A percentile compares a stretch with the other conserved stretches of the same genome.
phyloP scores from a whole-genome alignment of 306 rosid genomes.

The Vicia villosa region DNA sequence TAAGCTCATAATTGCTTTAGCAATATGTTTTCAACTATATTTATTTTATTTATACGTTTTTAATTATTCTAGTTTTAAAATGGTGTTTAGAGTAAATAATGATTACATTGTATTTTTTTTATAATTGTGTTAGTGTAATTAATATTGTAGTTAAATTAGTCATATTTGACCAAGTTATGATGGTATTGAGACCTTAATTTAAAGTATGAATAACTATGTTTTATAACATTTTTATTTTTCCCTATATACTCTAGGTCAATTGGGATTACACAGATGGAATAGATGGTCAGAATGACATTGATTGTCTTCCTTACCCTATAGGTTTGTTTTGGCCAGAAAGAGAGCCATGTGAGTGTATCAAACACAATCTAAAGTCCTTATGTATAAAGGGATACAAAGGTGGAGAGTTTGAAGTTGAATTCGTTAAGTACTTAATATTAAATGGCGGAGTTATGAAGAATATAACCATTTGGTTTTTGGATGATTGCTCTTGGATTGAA shows the following conservation, averaged over 20 bases:
- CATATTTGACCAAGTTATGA: no score
- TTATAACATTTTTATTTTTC: neutral
- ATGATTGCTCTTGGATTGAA: neutral
- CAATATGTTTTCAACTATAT: neutral
- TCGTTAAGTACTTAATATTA: neutral
- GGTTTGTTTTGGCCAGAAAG: neutral
- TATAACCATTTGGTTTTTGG: conserved; percentile 2
- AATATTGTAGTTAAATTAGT: no score
- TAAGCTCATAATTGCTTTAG: neutral
- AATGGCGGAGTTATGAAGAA: neutral
- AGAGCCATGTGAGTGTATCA: neutral
- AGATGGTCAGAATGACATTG: neutral
- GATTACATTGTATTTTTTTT: no score
- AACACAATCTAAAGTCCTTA: neutral
- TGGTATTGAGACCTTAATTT: no score
- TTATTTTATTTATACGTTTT: no score
- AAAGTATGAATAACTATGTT: no score
- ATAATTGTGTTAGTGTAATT: neutral
- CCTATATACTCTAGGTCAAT: neutral
- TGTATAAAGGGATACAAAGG: neutral
- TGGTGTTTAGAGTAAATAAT: neutral
- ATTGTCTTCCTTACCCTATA: neutral
- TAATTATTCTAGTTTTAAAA: no score
- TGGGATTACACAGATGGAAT: neutral
- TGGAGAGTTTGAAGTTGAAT: neutral